A percentile compares a stretch with the other conserved stretches of the same genome.
Conservation (phyloP, 129 eudicot genomes). For the Flaveria brownii region DNA sequence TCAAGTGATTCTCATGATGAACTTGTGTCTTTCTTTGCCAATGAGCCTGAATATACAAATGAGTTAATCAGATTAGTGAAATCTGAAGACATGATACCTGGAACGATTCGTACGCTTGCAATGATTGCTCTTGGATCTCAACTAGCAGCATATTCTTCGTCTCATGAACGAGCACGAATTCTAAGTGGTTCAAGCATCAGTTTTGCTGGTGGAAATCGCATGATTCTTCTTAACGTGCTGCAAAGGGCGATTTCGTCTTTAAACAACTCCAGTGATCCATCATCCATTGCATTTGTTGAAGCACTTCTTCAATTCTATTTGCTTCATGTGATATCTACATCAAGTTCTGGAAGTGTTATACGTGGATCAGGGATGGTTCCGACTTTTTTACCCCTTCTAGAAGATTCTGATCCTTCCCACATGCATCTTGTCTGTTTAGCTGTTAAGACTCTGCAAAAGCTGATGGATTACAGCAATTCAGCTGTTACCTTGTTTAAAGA, state of each 20-base stretch:
- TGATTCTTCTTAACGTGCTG: slow-evolving; percentile 81
- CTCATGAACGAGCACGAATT: slow-evolving; percentile 91
- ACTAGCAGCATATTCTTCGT: slow-evolving; percentile 90
- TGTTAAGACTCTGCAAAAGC: slow-evolving; percentile 89
- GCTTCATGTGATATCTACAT: slow-evolving; percentile 94
- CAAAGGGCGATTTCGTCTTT: slow-evolving; percentile 88
- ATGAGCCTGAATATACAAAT: slow-evolving; percentile 94
- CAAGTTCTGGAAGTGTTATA: slow-evolving; percentile 82
- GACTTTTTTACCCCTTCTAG: slow-evolving; percentile 88
- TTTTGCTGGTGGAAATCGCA: slow-evolving; percentile 88
- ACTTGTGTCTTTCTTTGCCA: slow-evolving; percentile 88
- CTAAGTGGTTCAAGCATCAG: slow-evolving; percentile 93
- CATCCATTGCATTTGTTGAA: slow-evolving; percentile 87
- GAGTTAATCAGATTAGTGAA: slow-evolving; percentile 89
- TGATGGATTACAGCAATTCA: slow-evolving; percentile 98
- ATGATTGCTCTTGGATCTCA: slow-evolving; percentile 96
- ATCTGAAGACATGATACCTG: slow-evolving; percentile 82
- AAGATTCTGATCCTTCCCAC: slow-evolving; percentile 73
- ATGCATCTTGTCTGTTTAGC: slow-evolving; percentile 93
- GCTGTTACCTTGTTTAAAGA: slow-evolving; percentile 95
- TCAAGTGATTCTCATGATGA: slow-evolving; percentile 93
- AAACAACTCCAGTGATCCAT: slow-evolving; percentile 67
- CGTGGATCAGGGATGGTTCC: slow-evolving; percentile 98
- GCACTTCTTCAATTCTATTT: slow-evolving; percentile 91
- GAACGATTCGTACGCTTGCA: slow-evolving; percentile 76